Conservation (phyloP, 805 yeast species). For the Debaryomyces tyrocola region DNA sequence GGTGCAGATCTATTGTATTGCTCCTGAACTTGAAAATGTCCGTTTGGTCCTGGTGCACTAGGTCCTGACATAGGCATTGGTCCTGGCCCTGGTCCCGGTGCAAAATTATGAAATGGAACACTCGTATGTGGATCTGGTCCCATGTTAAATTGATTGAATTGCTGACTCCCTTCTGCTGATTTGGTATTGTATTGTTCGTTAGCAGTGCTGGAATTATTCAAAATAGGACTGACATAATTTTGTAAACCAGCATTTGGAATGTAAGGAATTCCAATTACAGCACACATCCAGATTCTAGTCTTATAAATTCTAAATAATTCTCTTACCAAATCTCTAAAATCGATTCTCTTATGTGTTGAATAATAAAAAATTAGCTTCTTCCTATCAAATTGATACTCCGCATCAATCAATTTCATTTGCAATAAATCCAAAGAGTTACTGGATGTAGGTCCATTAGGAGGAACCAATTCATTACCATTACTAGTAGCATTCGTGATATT, state of each 20-base stretch:
- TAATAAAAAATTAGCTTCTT: conserved; percentile 76
- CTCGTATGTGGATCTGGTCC: neutral
- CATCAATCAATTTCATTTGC: conserved; percentile 63
- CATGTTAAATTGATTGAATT: conserved; percentile 4
- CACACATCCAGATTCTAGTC: conserved; percentile 83
- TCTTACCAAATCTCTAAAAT: conserved; percentile 69
- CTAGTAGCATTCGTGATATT: conserved; percentile 22
- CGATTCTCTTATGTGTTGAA: conserved; percentile 59
- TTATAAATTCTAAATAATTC: conserved; percentile 75
- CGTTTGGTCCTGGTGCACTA: neutral
- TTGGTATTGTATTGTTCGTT: neutral
- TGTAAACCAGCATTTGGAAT: conserved; percentile 7
- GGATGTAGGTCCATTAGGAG: conserved; percentile 1
- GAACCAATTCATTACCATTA: conserved; percentile 8
- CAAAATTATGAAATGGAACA: conserved; percentile 1
- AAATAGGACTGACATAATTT: neutral
- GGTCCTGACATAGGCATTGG: neutral
- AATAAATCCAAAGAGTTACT: conserved; percentile 18
- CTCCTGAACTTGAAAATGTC: neutral
- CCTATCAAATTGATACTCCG: conserved; percentile 81
- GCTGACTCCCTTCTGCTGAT: neutral
- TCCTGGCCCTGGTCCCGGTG: neutral
- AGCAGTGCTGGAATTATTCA: neutral
- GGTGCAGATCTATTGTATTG: neutral
- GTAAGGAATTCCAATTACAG: conserved; percentile 50